phyloP scores from a whole-genome alignment of 2,329 filamentous ascomycete species.

The Claviceps paspali region DNA sequence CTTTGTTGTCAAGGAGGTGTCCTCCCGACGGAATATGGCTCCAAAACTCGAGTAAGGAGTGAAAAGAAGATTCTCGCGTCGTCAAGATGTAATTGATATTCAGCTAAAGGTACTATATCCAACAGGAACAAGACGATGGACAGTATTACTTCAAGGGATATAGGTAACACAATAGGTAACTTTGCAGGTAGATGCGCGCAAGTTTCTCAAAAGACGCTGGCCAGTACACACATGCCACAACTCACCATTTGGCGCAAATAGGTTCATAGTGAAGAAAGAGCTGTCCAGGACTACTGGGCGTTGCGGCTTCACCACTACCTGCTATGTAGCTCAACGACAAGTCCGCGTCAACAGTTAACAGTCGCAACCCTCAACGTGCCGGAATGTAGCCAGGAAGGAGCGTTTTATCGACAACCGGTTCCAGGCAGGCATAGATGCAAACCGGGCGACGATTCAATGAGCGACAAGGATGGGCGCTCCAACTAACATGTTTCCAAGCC shows the following conservation, averaged over 20 bases:
- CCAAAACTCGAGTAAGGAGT: background rate
- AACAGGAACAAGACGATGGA: background rate
- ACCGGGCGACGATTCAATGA: too few species aligned
- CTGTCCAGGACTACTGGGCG: background rate
- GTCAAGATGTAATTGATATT: background rate
- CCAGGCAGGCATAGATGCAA: too few species aligned
- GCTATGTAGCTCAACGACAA: background rate
- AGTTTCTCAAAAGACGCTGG: background rate
- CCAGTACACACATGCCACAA: background rate
- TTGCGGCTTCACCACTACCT: background rate
- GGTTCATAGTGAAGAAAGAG: background rate
- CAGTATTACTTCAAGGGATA: background rate
- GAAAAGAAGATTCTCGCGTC: background rate
- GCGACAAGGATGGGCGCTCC: too few species aligned
- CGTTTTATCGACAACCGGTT: too few species aligned
- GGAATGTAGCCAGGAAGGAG: too few species aligned
- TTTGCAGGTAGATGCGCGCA: background rate
- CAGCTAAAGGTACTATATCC: background rate
- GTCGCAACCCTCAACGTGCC: background rate
- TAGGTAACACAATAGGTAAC: background rate
- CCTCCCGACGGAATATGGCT: too few species aligned
- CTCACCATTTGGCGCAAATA: background rate
- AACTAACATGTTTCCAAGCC: too few species aligned
- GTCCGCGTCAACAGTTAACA: background rate
- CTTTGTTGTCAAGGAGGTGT: background rate